Percentiles rank a stretch among this genome's conserved stretches.
Evolutionary conservation across 768 basidiomycete species (phyloP).

Genomic region (Boletus reticulatus): DNA sequence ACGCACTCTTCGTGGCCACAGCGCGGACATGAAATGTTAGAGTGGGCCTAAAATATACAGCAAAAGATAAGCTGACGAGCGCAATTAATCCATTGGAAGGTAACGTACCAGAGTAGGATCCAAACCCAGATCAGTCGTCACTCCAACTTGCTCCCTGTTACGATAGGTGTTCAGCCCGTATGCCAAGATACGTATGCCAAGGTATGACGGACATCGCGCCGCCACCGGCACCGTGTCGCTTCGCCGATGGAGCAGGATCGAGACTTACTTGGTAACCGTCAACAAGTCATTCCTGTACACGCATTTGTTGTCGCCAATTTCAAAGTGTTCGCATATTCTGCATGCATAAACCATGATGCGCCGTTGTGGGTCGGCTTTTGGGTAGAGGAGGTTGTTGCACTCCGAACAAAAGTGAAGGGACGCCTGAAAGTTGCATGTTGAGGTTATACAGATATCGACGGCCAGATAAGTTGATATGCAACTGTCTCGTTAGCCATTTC

Average conservation of each 20-base stretch:
- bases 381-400: constrained; percentile 94
- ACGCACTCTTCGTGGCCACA: constrained; percentile 84
- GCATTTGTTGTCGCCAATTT: constrained; percentile 82
- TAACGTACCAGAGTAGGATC: constrained; percentile 81
- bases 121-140: constrained; percentile 81
- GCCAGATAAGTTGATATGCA: not conserved
- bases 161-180: constrained; percentile 2
- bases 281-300: constrained; percentile 93
- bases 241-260: not conserved
- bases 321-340: constrained; percentile 85
- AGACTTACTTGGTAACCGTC: constrained; percentile 82
- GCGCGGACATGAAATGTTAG: constrained; percentile 77
- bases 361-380: constrained; percentile 84
- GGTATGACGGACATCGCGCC: constrained; percentile 1
- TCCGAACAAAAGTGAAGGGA: constrained; percentile 90
- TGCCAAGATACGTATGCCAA: not conserved
- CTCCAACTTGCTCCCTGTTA: constrained; percentile 86
- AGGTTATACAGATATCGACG: not conserved
- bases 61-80: not conserved
- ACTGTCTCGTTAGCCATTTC: constrained; percentile 15
- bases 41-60: constrained; percentile 60
- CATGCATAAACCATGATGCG: constrained; percentile 89
- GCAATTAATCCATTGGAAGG: not conserved
- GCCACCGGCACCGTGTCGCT: constrained; percentile 8
- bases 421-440: constrained; percentile 43